A percentile compares a stretch with the other conserved stretches of the same genome.
Evolutionary conservation across 2,329 filamentous ascomycete genomes (phyloP).

Genomic region (Pseudocercospora eumusae): DNA sequence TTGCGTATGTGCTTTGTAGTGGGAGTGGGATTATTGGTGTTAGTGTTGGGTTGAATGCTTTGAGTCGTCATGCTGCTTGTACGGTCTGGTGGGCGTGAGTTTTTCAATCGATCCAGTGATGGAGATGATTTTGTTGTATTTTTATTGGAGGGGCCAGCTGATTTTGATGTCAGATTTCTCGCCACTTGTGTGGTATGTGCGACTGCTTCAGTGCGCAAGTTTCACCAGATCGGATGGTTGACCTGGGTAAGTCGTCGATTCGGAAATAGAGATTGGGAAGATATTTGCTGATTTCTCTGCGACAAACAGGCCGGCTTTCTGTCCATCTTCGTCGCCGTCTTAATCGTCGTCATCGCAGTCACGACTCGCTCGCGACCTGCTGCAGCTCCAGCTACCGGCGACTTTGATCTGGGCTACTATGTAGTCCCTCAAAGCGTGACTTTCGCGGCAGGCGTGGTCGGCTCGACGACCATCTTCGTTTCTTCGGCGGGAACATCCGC

Average conservation of each 20-base stretch:
- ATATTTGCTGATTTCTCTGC: too few species aligned
- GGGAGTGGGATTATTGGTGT: conserved; percentile 61
- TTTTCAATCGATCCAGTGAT: too few species aligned
- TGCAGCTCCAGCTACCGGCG: conserved; percentile 60
- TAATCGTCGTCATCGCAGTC: conserved; percentile 53
- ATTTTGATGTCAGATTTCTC: conserved; percentile 42
- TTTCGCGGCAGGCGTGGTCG: conserved; percentile 61
- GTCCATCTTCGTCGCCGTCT: conserved; percentile 57
- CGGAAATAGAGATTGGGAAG: too few species aligned
- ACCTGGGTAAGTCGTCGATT: conserved; percentile 49
- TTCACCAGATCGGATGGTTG: conserved; percentile 63
- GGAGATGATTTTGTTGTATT: too few species aligned
- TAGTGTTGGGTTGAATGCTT: conserved; percentile 61
- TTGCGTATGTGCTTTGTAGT: conserved; percentile 59
- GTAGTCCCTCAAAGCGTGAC: conserved; percentile 55
- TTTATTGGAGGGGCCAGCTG: neutral
- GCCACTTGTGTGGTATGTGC: conserved; percentile 54
- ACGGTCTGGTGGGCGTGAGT: conserved; percentile 55
- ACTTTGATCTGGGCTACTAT: conserved; percentile 61
- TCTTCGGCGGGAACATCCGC: conserved; percentile 60
- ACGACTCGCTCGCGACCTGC: conserved; percentile 60
- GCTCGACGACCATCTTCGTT: conserved; percentile 61
- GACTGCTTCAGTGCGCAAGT: conserved; percentile 57
- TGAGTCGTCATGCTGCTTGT: conserved; percentile 60
- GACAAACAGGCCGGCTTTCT: conserved; percentile 50